These are phyloP conservation scores for Teunomyces pallodes DNA, from an alignment of 805 yeast species.

Conservation along the genomic window DNA sequence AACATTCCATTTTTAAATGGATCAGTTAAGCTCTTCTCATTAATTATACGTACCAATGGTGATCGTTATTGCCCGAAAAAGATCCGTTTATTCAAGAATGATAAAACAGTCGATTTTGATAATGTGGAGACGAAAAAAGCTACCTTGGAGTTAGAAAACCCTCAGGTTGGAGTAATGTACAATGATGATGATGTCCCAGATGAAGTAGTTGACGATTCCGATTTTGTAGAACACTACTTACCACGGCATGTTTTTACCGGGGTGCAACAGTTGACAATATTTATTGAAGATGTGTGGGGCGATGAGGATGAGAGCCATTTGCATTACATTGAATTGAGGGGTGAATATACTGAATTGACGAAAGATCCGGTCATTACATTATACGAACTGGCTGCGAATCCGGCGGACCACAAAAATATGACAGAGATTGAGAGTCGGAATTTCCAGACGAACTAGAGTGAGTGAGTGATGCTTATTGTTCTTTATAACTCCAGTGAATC, in stretches of 20 bases:
- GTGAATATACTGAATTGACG: conserved; percentile 55
- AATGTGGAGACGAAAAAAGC: conserved; percentile 49
- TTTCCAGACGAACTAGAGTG: not conserved
- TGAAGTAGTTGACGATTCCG: conserved; percentile 31
- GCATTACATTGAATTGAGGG: conserved; percentile 76
- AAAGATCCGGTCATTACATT: conserved; percentile 72
- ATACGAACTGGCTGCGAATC: conserved; percentile 92
- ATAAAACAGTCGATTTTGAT: conserved; percentile 69
- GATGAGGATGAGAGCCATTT: conserved; percentile 54
- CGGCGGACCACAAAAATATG: conserved; percentile 68
- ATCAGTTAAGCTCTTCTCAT: conserved; percentile 67
- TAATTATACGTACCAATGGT: conserved; percentile 66
- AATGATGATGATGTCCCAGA: conserved; percentile 41
- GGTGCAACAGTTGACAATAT: conserved; percentile 62
- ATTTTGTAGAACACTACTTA: conserved; percentile 76
- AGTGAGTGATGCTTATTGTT: not conserved
- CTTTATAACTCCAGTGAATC: not conserved
- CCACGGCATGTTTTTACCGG: conserved; percentile 76
- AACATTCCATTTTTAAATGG: conserved; percentile 75
- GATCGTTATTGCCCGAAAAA: conserved; percentile 64
- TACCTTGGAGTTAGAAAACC: conserved; percentile 57
- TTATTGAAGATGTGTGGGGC: conserved; percentile 54
- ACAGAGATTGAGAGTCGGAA: conserved; percentile 7
- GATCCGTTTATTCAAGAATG: conserved; percentile 72
- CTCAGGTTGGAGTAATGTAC: conserved; percentile 52